Base-by-base conservation (phyloP, 1,139 yeast genomes). In the Zygoascus meyerae region DNA sequence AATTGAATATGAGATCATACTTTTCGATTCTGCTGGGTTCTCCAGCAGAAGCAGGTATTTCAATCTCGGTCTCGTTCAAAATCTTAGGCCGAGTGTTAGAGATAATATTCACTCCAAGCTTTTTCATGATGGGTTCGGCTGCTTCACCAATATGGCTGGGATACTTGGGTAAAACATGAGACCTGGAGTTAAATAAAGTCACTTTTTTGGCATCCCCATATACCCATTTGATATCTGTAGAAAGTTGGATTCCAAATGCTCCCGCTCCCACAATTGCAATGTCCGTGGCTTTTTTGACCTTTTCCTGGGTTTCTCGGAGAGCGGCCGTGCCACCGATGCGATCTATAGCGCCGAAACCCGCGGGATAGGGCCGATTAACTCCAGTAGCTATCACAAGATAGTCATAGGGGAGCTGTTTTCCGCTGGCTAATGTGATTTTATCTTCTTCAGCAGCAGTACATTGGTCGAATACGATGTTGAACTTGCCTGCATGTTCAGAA, bases 201-300 rank as follows among this genome's bases (percentile, higher is more conserved):
- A 53, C 56, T 12, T 50, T 40, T 47, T 56, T 56, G 4, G 36
- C 40, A 29, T 41, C 45, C 5, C 54, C 54, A 35, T 55, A 57
- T 35, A 52, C 48, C 47, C 48, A 54, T 29, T 53, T 57, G 42
- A 57, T 55, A 35, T 57, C 60, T 14, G 55, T 53, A 10, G 60
- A 59, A 32, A 57, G 51, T 41, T 57, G 58, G 9, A 57, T 58
- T 14, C 60, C 60, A 12, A 54, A 57, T n/a, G 58, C 60, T 11
- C 60, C 60, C 7, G 59, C 59, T 9, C 60, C 60, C 14, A 55
- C 46, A 16, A 57, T 50, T 15, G 60, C 58, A 33, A 57, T 54
- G 18, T 48, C 39, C 11, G 34, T 33, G n/a, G 58, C 55, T 5
- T 39, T 31, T 28, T 47, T 32, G 30, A 52, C 21, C 29, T 35